A percentile compares a stretch with the other conserved stretches of the same genome.
These are phyloP conservation scores for Gonapodya sp. DNA, from an alignment of 192 early-diverging fungal species.

Conservation along the genomic window DNA sequence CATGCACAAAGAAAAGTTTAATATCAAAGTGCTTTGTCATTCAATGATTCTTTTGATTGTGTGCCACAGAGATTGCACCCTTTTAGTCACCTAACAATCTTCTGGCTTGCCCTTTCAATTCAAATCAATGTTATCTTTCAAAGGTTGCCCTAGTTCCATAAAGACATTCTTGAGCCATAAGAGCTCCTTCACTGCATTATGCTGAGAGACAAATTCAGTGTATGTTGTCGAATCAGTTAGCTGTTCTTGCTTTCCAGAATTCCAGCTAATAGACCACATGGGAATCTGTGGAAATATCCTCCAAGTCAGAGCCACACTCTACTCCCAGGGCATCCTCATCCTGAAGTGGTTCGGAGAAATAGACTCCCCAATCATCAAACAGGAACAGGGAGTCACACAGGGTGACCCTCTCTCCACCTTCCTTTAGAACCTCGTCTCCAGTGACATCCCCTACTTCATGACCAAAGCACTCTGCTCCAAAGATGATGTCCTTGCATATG, in stretches of 20 bases:
- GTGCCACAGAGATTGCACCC: conserved; percentile 11
- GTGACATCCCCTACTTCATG: too few relatives aligned
- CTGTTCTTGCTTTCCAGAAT: conserved; percentile 11
- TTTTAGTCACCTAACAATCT: conserved; percentile 15
- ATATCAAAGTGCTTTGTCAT: conserved; percentile 28
- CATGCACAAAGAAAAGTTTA: conserved; percentile 19
- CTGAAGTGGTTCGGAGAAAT: too few relatives aligned
- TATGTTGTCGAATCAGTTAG: conserved; percentile 18
- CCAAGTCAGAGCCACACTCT: too few relatives aligned
- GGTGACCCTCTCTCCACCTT: too few relatives aligned
- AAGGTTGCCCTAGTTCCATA: conserved; percentile 13
- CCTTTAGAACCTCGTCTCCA: too few relatives aligned
- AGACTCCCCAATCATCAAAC: too few relatives aligned
- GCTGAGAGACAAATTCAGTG: conserved; percentile 13
- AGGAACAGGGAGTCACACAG: too few relatives aligned
- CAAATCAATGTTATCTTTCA: neutral
- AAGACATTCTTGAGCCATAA: conserved; percentile 16
- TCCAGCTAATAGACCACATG: conserved; percentile 19
- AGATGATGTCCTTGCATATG: too few relatives aligned
- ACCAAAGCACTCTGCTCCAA: too few relatives aligned
- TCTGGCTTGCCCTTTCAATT: neutral
- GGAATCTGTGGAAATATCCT: too few relatives aligned
- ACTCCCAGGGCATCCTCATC: too few relatives aligned
- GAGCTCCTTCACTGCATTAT: conserved; percentile 12
- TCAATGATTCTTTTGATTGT: conserved; percentile 19